Base-by-base conservation (phyloP, 1,284 basidiomycete species). In the Mycena sp. region DNA sequence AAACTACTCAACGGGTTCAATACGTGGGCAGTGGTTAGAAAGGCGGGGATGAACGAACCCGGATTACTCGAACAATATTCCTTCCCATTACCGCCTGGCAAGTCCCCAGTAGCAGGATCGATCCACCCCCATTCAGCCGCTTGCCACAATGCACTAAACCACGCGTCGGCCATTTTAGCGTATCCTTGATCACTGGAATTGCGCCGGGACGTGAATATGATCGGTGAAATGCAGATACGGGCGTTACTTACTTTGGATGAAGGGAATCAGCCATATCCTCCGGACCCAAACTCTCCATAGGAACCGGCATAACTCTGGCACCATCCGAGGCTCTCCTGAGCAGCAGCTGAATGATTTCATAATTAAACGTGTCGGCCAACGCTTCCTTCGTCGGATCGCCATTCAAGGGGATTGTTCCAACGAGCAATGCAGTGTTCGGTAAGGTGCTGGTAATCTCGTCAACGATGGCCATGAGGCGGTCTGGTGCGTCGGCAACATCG, bases 401-500 rank as follows among this genome's bases (percentile, higher is more conserved):
- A 14, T 58, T 58, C 14, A 50, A 16, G 3, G 58, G 58, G 16
- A 59, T 23, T 1, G 58, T 59, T 17, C 58, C 58, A 14, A 59
- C 49, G 3, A 59, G 32, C 23, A 59, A 23, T 0, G 49, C 32
- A 10, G 58, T 23, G 19, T 44, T 51, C 11, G 58, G 58, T 10
- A 51, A 25, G n/a, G 49, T 37, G 32, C 14, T 38, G 29, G 41
- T 52, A 14, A 59, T 59, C 9, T 30, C n/a, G 32, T 59, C 58
- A 17, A 59, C 58, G 25, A 59, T 6, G 11, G 58, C 58, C 41
- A 59, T 52, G 41, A 59, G 49, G 1, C 58, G 58, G 19, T 30
- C 49, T 7, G 58, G 58, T 1, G 58, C 57, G 23, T 37, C 28
- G 19, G 17, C 40, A 3, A 58, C 29, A 25, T 58, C 49, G 30